Evolutionary conservation across 1,284 basidiomycete genomes (phyloP).

Genomic region (Malassezia globosa): DNA sequence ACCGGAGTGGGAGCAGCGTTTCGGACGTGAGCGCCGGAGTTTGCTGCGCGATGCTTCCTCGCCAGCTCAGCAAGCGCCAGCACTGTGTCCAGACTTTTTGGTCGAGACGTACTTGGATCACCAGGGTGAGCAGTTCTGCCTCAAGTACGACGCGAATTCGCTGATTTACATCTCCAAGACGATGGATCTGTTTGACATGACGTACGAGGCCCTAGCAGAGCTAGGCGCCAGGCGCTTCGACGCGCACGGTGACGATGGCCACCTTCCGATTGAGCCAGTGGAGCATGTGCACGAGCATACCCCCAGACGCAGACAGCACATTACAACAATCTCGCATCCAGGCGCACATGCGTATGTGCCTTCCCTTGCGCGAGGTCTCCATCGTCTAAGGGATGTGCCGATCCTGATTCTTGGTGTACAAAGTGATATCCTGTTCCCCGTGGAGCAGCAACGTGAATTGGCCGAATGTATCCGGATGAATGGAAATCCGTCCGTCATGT

Average conservation of each 20-base stretch:
- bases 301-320: slow-evolving; percentile 39
- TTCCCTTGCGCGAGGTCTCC: slow-evolving; percentile 70
- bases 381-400: slow-evolving; percentile 65
- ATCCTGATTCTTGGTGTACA: slow-evolving; percentile 85
- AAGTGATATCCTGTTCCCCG: slow-evolving; percentile 89
- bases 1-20: slow-evolving; percentile 95
- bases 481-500: slow-evolving; percentile 67
- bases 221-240: slow-evolving; percentile 49
- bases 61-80: slow-evolving; percentile 45
- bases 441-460: slow-evolving; percentile 91
- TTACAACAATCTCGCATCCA: slow-evolving; percentile 53
- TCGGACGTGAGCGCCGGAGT: slow-evolving; percentile 61
- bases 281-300: slow-evolving; percentile 9
- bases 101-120: slow-evolving; percentile 99
- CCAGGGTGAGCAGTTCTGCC: slow-evolving; percentile 73
- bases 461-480: slow-evolving; percentile 81
- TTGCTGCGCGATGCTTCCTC: slow-evolving; percentile 2
- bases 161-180: slow-evolving; percentile 92
- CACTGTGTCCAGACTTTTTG: slow-evolving; percentile 85
- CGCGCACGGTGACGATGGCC: slow-evolving; percentile 17
- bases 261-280: slow-evolving; percentile 8
- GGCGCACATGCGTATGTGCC: slow-evolving; percentile 59
- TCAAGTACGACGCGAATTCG: slow-evolving; percentile 98
- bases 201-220: slow-evolving; percentile 61
- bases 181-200: slow-evolving; percentile 98